Evolutionary conservation across 2,329 filamentous ascomycete genomes (phyloP).

Genomic region (Hirsutella minnesotensis): DNA sequence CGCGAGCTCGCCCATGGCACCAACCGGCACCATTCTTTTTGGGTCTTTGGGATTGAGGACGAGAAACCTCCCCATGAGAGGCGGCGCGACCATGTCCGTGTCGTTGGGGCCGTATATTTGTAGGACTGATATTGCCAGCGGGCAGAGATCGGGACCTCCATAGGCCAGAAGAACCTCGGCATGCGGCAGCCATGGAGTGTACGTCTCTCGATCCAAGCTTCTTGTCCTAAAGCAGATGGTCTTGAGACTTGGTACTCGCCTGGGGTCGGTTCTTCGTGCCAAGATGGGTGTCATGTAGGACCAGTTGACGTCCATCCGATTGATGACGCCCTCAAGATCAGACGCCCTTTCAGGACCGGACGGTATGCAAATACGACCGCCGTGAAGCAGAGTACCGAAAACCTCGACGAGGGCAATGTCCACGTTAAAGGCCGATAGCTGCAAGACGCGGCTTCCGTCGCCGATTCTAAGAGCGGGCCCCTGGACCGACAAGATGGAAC

Average conservation of each 20-base stretch:
- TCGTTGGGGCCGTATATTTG: conserved; percentile 25
- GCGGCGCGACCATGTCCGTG: conserved; percentile 31
- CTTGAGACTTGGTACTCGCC: conserved; percentile 22
- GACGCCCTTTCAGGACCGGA: conserved; percentile 34
- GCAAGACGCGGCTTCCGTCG: conserved; percentile 40
- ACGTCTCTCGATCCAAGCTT: conserved; percentile 37
- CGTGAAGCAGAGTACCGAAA: conserved; percentile 38
- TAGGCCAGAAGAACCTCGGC: conserved; percentile 38
- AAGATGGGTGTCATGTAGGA: conserved; percentile 47
- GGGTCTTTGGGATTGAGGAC: conserved; percentile 40
- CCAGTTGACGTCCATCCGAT: conserved; percentile 37
- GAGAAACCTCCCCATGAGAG: conserved; percentile 37
- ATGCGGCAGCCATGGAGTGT: conserved; percentile 31
- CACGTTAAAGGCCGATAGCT: conserved; percentile 41
- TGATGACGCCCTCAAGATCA: conserved; percentile 37
- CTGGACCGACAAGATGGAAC: conserved; percentile 40
- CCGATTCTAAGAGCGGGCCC: conserved; percentile 36
- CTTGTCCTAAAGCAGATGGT: conserved; percentile 35
- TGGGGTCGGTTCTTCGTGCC: conserved; percentile 30
- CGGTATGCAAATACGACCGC: conserved; percentile 49
- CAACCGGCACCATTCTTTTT: conserved; percentile 38
- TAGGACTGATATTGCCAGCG: conserved; percentile 36
- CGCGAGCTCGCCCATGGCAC: conserved; percentile 45
- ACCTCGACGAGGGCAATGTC: conserved; percentile 41
- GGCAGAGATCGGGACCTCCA: conserved; percentile 38